A percentile compares a stretch with the other conserved stretches of the same genome.
These are phyloP conservation scores for Diospyros kaki DNA, from an alignment of 148 eudicot genomes.

Conservation along the genomic window DNA sequence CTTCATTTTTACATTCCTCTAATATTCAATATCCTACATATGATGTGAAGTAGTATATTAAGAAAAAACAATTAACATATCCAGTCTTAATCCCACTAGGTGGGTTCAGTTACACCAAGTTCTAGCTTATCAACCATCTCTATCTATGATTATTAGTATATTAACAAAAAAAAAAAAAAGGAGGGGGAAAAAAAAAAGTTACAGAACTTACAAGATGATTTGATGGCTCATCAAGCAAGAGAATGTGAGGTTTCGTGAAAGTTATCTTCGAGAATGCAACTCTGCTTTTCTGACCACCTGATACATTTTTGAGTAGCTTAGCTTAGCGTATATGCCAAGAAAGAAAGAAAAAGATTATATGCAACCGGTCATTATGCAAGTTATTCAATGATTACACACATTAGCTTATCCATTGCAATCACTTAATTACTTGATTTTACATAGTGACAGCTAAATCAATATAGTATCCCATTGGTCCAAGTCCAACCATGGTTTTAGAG, in stretches of 20 bases:
- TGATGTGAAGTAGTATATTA: not conserved
- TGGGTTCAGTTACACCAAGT: too few relatives aligned
- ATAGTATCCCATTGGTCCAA: not conserved
- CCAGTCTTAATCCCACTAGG: too few relatives aligned
- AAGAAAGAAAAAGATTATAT: not conserved
- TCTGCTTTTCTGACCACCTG: conserved; percentile 99
- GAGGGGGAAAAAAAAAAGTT: too few relatives aligned
- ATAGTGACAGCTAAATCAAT: not conserved
- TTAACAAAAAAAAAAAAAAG: too few relatives aligned
- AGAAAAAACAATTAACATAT: not conserved
- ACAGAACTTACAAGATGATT: conserved; percentile 87
- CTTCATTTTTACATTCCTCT: not conserved
- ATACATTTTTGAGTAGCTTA: conserved; percentile 18
- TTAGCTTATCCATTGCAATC: not conserved
- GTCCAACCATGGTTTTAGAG: not conserved
- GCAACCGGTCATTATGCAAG: not conserved
- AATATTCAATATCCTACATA: not conserved
- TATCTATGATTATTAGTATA: too few relatives aligned
- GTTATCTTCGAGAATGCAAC: conserved; percentile 99
- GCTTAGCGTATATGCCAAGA: not conserved
- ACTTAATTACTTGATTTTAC: not conserved
- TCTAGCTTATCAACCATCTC: too few relatives aligned
- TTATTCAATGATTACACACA: not conserved
- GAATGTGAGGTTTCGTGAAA: conserved; percentile 86
- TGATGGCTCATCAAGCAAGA: conserved; percentile 95